Conservation (phyloP, 768 basidiomycete species). For the Dacryopinax primogenitus region DNA sequence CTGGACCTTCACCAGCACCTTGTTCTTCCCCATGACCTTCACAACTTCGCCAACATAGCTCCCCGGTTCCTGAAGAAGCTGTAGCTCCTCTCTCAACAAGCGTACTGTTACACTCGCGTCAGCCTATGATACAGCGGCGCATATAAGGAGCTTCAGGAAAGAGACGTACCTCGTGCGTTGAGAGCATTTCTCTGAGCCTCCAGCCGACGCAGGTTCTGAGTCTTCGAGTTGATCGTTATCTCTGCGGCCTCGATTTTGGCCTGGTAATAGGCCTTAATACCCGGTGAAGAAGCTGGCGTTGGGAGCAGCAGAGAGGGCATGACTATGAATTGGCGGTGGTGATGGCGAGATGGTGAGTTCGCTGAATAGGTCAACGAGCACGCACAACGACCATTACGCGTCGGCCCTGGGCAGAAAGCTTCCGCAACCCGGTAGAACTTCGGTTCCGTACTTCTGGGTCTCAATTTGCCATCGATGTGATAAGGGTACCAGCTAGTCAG, state of each 20-base stretch:
- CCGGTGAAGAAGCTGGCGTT: conserved; percentile 32
- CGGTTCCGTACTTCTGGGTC: neutral
- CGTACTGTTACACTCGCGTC: conserved; percentile 43
- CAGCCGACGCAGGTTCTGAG: conserved; percentile 85
- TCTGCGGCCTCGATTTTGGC: conserved; percentile 92
- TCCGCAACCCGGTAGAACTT: neutral
- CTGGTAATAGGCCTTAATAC: conserved; percentile 83
- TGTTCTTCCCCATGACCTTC: conserved; percentile 99
- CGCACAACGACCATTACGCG: neutral
- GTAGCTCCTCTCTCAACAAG: conserved; percentile 80
- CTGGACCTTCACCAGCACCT: conserved; percentile 94
- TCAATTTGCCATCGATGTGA: no score
- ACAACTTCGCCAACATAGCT: conserved; percentile 96
- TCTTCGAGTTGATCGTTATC: conserved; percentile 86
- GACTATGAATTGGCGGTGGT: neutral
- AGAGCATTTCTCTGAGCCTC: conserved; percentile 96
- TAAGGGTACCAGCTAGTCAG: no score
- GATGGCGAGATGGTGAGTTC: neutral
- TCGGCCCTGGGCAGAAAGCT: neutral
- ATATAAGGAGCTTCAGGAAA: neutral
- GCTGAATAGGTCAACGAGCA: neutral
- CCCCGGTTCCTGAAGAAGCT: conserved; percentile 85
- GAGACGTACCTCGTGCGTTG: conserved; percentile 70
- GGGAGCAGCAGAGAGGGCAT: conserved; percentile 12
- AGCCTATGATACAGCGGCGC: neutral